Percentiles rank a stretch among this genome's conserved stretches.
phyloP scores from a whole-genome alignment of 768 basidiomycete species.

The Trametes villosa region DNA sequence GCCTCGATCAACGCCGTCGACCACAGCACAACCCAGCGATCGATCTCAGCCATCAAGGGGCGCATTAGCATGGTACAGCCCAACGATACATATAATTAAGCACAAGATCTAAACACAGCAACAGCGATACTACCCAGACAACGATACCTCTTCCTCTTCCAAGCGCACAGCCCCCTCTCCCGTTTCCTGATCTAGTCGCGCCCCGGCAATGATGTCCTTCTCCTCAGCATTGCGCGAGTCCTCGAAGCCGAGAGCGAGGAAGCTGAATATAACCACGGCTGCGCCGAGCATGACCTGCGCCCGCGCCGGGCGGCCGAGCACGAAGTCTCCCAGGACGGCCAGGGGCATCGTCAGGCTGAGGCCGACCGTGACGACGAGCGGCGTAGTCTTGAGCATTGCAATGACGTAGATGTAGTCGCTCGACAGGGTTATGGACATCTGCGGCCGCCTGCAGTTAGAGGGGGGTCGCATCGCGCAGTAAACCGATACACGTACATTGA shows the following conservation, averaged over 20 bases:
- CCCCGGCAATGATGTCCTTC: conserved; percentile 24
- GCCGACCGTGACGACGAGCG: conserved; percentile 90
- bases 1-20: too few species aligned
- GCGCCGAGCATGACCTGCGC: conserved; percentile 75
- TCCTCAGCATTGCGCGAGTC: conserved; percentile 40
- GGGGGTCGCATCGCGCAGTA: neutral
- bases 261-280: conserved; percentile 72
- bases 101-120: neutral
- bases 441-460: conserved; percentile 1
- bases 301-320: conserved; percentile 61
- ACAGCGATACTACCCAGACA: neutral
- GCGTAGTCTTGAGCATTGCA: conserved; percentile 97
- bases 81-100: neutral
- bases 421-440: conserved; percentile 85
- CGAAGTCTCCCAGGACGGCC: conserved; percentile 81
- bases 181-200: conserved; percentile 23
- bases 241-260: conserved; percentile 72
- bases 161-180: conserved; percentile 9
- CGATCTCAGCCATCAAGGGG: neutral
- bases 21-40: neutral
- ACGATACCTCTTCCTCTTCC: conserved; percentile 16
- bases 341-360: conserved; percentile 93
- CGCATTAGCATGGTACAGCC: neutral
- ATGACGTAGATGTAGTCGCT: conserved; percentile 87
- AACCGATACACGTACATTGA: conserved; percentile 51